Base-by-base conservation (phyloP, 805 yeast genomes). In the Wickerhamiella alocasiicola region DNA sequence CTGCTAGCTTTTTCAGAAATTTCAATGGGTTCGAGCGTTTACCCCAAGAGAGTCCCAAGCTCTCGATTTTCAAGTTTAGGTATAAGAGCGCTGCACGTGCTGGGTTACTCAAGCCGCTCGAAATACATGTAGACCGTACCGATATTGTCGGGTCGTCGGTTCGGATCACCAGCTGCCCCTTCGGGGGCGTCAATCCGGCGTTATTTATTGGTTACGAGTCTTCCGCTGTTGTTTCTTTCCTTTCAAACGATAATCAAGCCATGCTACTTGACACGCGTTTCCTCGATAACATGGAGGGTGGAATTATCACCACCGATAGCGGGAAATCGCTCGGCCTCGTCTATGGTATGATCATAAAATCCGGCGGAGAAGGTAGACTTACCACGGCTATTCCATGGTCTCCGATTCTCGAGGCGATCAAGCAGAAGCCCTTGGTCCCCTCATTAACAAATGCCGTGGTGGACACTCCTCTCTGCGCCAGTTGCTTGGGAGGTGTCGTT, bases 251-350 rank as follows among this genome's bases (percentile, higher is more conserved):
- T 15, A 13, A 25, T 5, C 5, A 42, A 9, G 46, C 44, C 5
- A 31, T 57, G 11, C 44, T 58, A 7, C 37, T 51, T 15, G 64
- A 60, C 34, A 43, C 54, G 7, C 41, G 63, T 17, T 60, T 42
- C 37, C 46, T 60, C 5, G 63, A 58, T 12, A 61, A 62, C 9
- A 60, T 60, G 64, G 57, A 57, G 17, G 64, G 64, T 9, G 64
- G 58, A 11, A 24, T 49, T 3, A 56, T 47, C 6, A 24, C 31
- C 3, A 39, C 36, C 16, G 24, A 28, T 9, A 19, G 23, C 2
- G 32, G 40, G 16, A 24, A 21, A 28, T 42, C 49, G 3, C 33
- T 55, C 5, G 64, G 63, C 3, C 35, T 60, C 23, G 52, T 57
- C 2, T 52, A 46, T 6, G 62, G 63, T 6, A 20, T 41, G 5